These are phyloP conservation scores for Cystofilobasidium capitatum DNA, from an alignment of 768 basidiomycete species.

Conservation along the genomic window DNA sequence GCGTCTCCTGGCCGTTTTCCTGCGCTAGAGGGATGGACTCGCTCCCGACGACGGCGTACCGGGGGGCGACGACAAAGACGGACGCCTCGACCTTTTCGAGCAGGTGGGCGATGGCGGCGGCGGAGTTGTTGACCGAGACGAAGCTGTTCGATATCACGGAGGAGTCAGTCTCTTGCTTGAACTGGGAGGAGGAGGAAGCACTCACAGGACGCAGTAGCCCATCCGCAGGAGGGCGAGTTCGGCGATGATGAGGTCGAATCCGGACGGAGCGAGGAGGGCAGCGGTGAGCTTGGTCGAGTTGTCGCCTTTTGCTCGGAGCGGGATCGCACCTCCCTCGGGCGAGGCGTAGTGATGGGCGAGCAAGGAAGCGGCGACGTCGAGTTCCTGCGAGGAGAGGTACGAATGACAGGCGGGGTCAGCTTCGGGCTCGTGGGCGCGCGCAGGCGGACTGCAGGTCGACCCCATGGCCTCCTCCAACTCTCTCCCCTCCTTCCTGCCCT, in stretches of 20 bases:
- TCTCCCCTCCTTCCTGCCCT: too few species aligned
- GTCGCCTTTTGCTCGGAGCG: conserved; percentile 5
- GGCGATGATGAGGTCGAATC: conserved; percentile 15
- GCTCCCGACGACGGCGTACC: conserved; percentile 39
- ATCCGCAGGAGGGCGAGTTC: conserved; percentile 17
- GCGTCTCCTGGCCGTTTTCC: conserved; percentile 23
- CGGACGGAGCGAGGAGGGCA: conserved; percentile 1
- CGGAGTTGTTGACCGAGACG: conserved; percentile 43
- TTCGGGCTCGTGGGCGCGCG: too few species aligned
- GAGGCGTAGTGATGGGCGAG: conserved; percentile 1
- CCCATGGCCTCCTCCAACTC: not conserved
- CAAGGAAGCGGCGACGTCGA: conserved; percentile 12
- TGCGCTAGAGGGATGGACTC: conserved; percentile 37
- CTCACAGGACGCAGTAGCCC: conserved; percentile 16
- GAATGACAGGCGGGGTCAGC: too few species aligned
- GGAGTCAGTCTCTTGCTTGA: not conserved
- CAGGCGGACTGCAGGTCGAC: too few species aligned
- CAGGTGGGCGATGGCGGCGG: conserved; percentile 46
- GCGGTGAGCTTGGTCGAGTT: conserved; percentile 3
- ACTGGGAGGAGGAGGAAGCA: not conserved
- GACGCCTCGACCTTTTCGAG: conserved; percentile 41
- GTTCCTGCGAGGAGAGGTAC: too few species aligned
- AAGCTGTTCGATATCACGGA: not conserved
- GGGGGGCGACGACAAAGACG: conserved; percentile 43
- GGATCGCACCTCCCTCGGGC: not conserved